phyloP scores from a whole-genome alignment of 495 filamentous ascomycete genomes.

The Elaphomyces granulatus region DNA sequence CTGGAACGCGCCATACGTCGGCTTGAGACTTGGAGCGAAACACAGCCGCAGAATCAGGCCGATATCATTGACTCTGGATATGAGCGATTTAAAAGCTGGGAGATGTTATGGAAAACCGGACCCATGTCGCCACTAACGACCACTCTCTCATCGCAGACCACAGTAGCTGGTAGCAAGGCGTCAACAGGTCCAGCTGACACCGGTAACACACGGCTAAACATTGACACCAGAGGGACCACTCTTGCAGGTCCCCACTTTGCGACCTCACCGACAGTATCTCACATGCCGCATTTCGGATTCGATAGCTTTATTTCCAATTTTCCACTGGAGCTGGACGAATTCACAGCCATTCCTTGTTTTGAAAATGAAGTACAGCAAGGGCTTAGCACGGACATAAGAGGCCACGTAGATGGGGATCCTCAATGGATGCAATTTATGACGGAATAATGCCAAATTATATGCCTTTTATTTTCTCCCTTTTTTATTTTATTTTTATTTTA shows the following conservation, averaged over 20 bases:
- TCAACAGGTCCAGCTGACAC: background rate
- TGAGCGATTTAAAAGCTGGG: slow-evolving; percentile 38
- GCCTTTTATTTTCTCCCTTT: no score
- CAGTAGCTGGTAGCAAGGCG: background rate
- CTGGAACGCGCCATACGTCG: slow-evolving; percentile 35
- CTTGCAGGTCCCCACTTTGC: slow-evolving; percentile 23
- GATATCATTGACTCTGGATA: slow-evolving; percentile 30
- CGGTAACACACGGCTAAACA: no score
- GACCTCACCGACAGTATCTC: slow-evolving; percentile 17
- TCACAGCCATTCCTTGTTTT: slow-evolving; percentile 34
- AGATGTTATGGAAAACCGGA: slow-evolving; percentile 38
- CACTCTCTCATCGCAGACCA: slow-evolving; percentile 7
- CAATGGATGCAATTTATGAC: slow-evolving; percentile 31
- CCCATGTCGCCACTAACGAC: slow-evolving; percentile 26
- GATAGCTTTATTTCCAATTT: slow-evolving; percentile 35
- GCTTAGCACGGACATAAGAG: slow-evolving; percentile 16
- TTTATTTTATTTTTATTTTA: no score
- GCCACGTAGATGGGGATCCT: slow-evolving; percentile 20
- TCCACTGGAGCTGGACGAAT: slow-evolving; percentile 33
- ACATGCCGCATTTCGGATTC: slow-evolving; percentile 28
- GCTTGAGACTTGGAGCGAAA: slow-evolving; percentile 29
- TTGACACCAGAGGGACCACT: no score
- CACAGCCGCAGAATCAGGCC: slow-evolving; percentile 23
- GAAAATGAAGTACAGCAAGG: slow-evolving; percentile 25
- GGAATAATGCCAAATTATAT: no score